A percentile compares a stretch with the other conserved stretches of the same genome.
These are phyloP conservation scores for Taiozyma sp. DNA, from an alignment of 1,139 yeast species.

Conservation along the genomic window DNA sequence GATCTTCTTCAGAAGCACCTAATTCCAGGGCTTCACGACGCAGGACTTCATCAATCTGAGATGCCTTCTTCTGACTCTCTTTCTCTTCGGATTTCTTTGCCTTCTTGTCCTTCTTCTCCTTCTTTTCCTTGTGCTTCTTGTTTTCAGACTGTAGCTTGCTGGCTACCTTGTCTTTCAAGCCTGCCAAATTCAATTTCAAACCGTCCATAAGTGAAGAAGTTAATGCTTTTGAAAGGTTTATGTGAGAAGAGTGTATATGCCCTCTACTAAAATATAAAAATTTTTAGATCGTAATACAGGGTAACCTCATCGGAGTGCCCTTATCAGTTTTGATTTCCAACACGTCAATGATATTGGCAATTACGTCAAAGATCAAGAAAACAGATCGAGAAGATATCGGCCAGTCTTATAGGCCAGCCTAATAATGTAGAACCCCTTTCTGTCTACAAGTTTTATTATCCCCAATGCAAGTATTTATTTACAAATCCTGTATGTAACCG, in stretches of 20 bases:
- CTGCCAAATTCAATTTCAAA: slow-evolving; percentile 24
- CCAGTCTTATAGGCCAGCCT: too few relatives aligned
- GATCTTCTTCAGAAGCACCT: slow-evolving; percentile 71
- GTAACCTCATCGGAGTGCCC: neutral
- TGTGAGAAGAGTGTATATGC: neutral
- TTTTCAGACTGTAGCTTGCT: slow-evolving; percentile 18
- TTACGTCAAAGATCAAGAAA: neutral
- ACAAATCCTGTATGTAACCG: slow-evolving; percentile 5
- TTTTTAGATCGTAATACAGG: neutral
- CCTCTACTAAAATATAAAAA: neutral
- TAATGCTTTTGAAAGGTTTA: neutral
- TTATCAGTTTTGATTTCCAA: neutral
- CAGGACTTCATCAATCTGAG: slow-evolving; percentile 35
- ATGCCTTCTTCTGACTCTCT: slow-evolving; percentile 11
- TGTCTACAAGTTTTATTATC: neutral
- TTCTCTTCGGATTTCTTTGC: slow-evolving; percentile 10
- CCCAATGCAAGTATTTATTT: slow-evolving; percentile 11
- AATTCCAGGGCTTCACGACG: slow-evolving; percentile 67
- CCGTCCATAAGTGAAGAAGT: slow-evolving; percentile 17
- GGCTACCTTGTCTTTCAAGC: slow-evolving; percentile 27
- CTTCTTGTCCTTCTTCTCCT: slow-evolving; percentile 8
- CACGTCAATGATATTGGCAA: neutral
- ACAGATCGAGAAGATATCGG: too few relatives aligned
- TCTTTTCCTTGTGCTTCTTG: slow-evolving; percentile 11
- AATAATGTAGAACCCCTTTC: too few relatives aligned